These are phyloP conservation scores for Parachaetomium inaequale DNA, from an alignment of 495 filamentous ascomycete genomes.

Conservation along the genomic window DNA sequence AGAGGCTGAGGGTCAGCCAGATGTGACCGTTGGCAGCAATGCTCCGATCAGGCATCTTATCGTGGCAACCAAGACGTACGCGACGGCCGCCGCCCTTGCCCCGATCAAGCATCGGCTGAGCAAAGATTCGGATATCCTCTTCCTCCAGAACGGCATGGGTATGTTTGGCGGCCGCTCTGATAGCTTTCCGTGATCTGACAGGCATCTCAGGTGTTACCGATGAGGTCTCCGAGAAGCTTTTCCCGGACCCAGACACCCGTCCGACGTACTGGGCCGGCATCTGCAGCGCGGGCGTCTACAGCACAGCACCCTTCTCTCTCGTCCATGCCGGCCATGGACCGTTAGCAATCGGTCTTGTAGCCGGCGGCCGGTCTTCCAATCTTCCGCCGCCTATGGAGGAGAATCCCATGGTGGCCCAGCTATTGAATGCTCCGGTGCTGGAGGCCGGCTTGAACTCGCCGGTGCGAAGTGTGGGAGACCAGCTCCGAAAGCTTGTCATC, in stretches of 20 bases:
- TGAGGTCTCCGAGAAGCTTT: conserved; percentile 56
- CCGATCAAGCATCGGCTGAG: conserved; percentile 56
- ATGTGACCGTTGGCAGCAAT: not conserved
- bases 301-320: conserved; percentile 49
- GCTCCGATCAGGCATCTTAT: conserved; percentile 60
- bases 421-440: not conserved
- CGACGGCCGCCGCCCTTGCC: conserved; percentile 53
- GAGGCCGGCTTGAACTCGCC: conserved; percentile 26
- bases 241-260: conserved; percentile 54
- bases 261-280: conserved; percentile 67
- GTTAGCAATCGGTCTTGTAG: conserved; percentile 49
- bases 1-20: not conserved
- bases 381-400: conserved; percentile 2
- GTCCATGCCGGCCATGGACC: conserved; percentile 61
- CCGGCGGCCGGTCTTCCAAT: conserved; percentile 21
- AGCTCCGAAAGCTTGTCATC: conserved; percentile 61
- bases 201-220: conserved; percentile 40
- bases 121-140: conserved; percentile 58
- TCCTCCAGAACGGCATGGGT: conserved; percentile 80
- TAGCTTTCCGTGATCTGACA: not conserved
- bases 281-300: conserved; percentile 62
- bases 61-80: conserved; percentile 61
- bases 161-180: conserved; percentile 17
- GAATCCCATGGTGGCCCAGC: conserved; percentile 13
- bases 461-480: conserved; percentile 40